Percentiles rank a stretch among this genome's conserved stretches.
Conservation (phyloP, 305 asterid species). For the Rubia occidens region DNA sequence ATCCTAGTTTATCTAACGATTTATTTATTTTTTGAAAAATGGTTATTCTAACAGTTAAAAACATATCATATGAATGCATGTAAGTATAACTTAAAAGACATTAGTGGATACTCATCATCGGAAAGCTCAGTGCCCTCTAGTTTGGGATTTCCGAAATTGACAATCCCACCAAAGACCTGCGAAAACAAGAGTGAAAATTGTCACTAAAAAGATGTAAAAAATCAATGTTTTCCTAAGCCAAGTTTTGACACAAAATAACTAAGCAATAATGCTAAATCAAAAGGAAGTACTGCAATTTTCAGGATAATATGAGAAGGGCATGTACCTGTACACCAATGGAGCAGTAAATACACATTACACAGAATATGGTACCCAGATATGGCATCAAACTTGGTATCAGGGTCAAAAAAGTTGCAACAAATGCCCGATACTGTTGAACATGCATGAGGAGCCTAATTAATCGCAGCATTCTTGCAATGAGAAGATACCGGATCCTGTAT, state of each 20-base stretch:
- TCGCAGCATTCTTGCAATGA: constrained; percentile 88
- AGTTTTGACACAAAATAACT: neutral
- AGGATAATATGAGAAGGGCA: constrained; percentile 3
- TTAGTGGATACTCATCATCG: constrained; percentile 80
- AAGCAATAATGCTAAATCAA: neutral
- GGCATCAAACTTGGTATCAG: constrained; percentile 97
- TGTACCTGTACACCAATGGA: constrained; percentile 88
- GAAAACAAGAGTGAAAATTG: constrained; percentile 11
- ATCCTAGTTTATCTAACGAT: neutral
- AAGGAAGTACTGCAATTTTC: neutral
- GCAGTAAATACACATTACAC: constrained; percentile 84
- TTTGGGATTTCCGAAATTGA: constrained; percentile 66
- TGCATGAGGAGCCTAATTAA: constrained; percentile 90
- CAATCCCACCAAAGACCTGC: constrained; percentile 93
- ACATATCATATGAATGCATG: neutral
- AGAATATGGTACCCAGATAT: constrained; percentile 82
- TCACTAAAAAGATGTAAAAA: neutral
- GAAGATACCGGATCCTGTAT: constrained; percentile 96
- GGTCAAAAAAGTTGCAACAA: constrained; percentile 87
- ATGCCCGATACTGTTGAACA: constrained; percentile 78
- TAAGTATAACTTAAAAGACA: constrained; percentile 17
- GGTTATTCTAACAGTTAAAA: too few relatives aligned
- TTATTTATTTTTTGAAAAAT: too few relatives aligned
- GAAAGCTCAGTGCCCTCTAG: constrained; percentile 69
- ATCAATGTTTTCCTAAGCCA: neutral